Conservation (phyloP, 768 basidiomycete species). For the Fomitopsis serialis region DNA sequence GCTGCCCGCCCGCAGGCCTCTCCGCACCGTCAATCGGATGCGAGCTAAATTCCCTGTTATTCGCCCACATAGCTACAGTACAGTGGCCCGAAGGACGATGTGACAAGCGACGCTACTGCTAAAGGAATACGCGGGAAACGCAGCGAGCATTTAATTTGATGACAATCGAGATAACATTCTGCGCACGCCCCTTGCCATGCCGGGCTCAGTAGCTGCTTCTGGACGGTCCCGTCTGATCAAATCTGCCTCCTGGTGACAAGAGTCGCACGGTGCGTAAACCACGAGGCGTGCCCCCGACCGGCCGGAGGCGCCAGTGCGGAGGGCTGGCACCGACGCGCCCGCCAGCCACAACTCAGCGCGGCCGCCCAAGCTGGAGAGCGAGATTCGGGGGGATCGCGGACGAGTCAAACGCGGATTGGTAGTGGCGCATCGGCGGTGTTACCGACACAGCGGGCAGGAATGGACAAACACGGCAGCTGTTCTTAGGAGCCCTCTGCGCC, state of each 20-base stretch:
- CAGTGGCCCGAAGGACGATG: not conserved
- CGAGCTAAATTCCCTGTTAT: too few relatives aligned
- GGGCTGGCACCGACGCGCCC: not conserved
- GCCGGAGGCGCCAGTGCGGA: not conserved
- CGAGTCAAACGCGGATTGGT: not conserved
- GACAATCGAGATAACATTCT: slow-evolving; percentile 16
- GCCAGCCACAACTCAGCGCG: not conserved
- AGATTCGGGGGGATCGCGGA: not conserved
- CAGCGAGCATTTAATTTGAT: not conserved
- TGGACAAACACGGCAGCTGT: slow-evolving; percentile 7
- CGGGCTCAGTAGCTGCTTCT: slow-evolving; percentile 1
- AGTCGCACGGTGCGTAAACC: not conserved
- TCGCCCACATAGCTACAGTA: too few relatives aligned
- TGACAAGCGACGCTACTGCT: not conserved
- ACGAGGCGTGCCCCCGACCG: not conserved
- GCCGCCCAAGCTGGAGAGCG: not conserved
- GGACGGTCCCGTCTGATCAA: slow-evolving; percentile 1
- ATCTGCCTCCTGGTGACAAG: not conserved
- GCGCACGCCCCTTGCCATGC: slow-evolving; percentile 3
- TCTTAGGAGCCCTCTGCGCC: not conserved
- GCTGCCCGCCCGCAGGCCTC: too few relatives aligned
- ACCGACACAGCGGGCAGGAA: slow-evolving; percentile 15
- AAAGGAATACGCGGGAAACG: not conserved
- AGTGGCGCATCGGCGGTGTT: slow-evolving; percentile 7
- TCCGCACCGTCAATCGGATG: too few relatives aligned